Evolutionary conservation across 1,139 yeast species (phyloP), one percentile per base, ranked within the genome.

Genomic region (Lodderomyces pseudojiufengensis): DNA sequence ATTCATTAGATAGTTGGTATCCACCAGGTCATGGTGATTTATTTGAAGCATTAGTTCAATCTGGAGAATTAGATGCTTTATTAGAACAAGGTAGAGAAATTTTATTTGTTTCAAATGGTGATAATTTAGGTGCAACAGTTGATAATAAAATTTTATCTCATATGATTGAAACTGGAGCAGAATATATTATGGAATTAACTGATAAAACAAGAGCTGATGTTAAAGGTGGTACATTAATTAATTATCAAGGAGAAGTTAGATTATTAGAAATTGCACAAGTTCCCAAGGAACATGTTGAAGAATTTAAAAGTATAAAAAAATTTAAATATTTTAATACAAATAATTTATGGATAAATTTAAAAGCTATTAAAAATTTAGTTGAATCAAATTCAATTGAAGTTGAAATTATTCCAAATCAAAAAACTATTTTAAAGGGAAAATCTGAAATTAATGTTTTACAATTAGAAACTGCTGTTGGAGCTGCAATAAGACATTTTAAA

Each of bases 21-120:
- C 98, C 98, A 36, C 98, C 98, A 18, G 98, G 98, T 36, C 98
- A 92, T 63, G 98, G 98, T 65, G 98, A 92, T 65, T 73, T 92
- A 64, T 92, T 90, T 54, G 98, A 92, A 69, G 72, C 95, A 21
- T 73, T 92, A 58, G 82, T 85, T 44, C 80, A 86, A 44, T 82
- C 95, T 13, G 98, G 98, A 42, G 92, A 92, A 58, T 76, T 92
- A 51, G 98, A 92, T 59, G 80, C 86, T 44, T 76, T 92, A 50
- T 74, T 92, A 51, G 88, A 83, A 37, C 94, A 87, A 59, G 98
- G 98, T 50, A 87, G 95, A 70, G 98, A 92, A 69, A 73, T 87
- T 46, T 72, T 92, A 55, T 92, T 92, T 57, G 97, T 92, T 33
- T 92, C 98, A 44, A 92, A 92, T 63, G 97, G 97, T 69, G 98